phyloP scores from a whole-genome alignment of 345 rosid genomes.

The Eucalyptus marginata region DNA sequence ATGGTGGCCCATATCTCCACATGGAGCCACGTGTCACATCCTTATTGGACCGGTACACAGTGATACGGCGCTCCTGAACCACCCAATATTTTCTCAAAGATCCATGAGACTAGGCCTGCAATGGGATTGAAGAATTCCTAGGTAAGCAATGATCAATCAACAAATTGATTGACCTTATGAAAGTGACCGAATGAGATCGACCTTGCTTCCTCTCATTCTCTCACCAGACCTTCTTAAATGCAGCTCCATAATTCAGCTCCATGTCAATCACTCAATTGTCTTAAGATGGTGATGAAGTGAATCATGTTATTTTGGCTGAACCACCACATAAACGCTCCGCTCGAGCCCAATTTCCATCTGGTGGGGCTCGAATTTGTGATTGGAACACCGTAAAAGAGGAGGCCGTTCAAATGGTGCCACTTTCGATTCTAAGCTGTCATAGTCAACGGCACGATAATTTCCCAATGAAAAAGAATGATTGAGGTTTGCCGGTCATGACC shows the following conservation, averaged over 20 bases:
- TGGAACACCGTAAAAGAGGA: neutral
- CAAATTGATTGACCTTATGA: neutral
- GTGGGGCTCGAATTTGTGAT: neutral
- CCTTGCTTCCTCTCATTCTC: neutral
- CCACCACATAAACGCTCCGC: neutral
- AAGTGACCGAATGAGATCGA: neutral
- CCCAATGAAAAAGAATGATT: neutral
- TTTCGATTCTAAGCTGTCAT: neutral
- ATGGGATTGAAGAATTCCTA: neutral
- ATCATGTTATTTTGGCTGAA: neutral
- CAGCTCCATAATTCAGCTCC: neutral
- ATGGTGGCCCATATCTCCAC: no score
- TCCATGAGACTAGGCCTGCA: neutral
- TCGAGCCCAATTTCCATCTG: neutral
- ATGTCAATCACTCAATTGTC: neutral
- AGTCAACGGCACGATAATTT: neutral
- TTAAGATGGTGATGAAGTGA: neutral
- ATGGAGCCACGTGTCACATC: no score
- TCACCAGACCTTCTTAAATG: neutral
- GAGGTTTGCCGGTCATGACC: neutral
- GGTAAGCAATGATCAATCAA: neutral
- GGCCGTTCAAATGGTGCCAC: neutral
- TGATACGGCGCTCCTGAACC: fast-evolving
- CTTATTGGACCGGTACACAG: no score
- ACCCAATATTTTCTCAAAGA: no score